Conservation (phyloP, 345 rosid genomes). For the Physaria fendleri region DNA sequence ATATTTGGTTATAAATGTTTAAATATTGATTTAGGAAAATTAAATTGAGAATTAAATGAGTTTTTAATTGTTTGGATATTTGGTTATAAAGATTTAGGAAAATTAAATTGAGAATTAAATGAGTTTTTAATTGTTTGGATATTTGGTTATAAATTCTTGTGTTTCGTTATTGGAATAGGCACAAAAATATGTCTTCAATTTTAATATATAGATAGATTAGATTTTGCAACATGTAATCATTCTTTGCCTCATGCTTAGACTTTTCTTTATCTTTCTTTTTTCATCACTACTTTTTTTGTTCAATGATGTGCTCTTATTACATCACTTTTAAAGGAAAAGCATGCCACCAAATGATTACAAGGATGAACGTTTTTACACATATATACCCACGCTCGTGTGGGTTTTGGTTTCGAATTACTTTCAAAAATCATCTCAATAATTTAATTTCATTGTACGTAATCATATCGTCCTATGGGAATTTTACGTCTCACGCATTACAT, state of each 20-base stretch:
- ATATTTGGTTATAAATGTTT: too few species aligned
- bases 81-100: too few species aligned
- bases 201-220: too few species aligned
- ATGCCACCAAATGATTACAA: constrained; percentile 15
- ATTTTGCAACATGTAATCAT: constrained; percentile 10
- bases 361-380: background rate
- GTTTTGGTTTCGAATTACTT: constrained; percentile 22
- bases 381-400: constrained; percentile 20
- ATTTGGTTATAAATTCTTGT: too few species aligned
- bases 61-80: too few species aligned
- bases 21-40: too few species aligned
- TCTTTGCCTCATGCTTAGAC: constrained; percentile 11
- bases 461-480: constrained; percentile 4
- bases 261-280: background rate
- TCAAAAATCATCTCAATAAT: constrained; percentile 14
- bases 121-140: too few species aligned
- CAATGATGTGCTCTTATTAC: constrained; percentile 4
- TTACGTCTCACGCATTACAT: constrained; percentile 7
- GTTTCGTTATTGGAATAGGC: too few species aligned
- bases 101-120: too few species aligned
- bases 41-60: too few species aligned
- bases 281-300: background rate
- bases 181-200: too few species aligned
- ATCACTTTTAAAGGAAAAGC: constrained; percentile 23
- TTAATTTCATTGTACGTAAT: constrained; percentile 12